Evolutionary conservation across 129 eudicot species (phyloP), one percentile per base, ranked within the genome.

Genomic region (Chrysanthemum lavandulifolium): DNA sequence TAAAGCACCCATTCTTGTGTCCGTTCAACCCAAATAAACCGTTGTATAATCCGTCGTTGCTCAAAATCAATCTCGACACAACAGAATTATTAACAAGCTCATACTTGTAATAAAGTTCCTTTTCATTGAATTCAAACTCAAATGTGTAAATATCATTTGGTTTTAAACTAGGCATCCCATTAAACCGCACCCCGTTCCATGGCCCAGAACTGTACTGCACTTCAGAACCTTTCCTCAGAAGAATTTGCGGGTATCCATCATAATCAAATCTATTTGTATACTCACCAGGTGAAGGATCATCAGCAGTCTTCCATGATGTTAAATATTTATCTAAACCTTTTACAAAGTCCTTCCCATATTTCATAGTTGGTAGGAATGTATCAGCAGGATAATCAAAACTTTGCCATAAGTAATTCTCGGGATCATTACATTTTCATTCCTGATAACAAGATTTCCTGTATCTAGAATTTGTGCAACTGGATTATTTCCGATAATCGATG

Each of bases 181-280:
- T 76, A 56, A 80, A 86, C 25, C 82, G 73, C 49, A 82, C 1
- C 10, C 96, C 96, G 14, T 87, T 87, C 96, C 96, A 90, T 13
- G 82, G 73, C 5, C 96, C 90, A 3, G 75, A 78, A 5, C 81
- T 80, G 45, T 18, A 84, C 65, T 1, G 49, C 73, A 84, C 72
- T 5, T 6, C 52, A 0, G 76, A 73, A 16, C 88, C 86, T 61
- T 36, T 61, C 8, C 75, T 62, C 13, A 79, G 29, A 27, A 80
- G 78, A 68, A 84, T 55, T 59, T 87, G 87, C 13, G 94, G 83
- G 80, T 79, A 74, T 9, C 89, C 97, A n/a, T 50, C 14, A 51
- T 66, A 36, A 54, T 90, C 90, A 47, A 90, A 68, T 23, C 77
- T n/a, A 14, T 75, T 69, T 2, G 72, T 73, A 55, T 49, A 87